Conservation (phyloP, 78 protist species). For the Dictyostelium capitatum region DNA sequence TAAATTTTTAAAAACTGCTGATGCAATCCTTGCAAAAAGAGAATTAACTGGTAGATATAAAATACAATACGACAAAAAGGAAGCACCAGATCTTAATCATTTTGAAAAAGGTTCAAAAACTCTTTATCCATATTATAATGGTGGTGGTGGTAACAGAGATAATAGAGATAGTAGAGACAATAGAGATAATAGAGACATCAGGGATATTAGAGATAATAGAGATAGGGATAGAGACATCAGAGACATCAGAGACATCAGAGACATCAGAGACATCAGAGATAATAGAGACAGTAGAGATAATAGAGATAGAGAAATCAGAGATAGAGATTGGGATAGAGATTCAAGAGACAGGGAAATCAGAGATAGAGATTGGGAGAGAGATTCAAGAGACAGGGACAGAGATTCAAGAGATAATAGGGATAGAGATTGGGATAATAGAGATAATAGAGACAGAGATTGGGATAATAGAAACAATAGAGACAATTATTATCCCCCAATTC, state of each 20-base stretch:
- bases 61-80: conserved; percentile 34
- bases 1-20: not conserved
- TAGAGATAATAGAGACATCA: too few relatives aligned
- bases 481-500: not conserved
- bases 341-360: not conserved
- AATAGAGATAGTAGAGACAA: not conserved
- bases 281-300: too few relatives aligned
- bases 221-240: too few relatives aligned
- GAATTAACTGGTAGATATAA: conserved; percentile 10
- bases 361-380: too few relatives aligned
- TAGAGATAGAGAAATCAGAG: not conserved
- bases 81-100: not conserved
- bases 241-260: too few relatives aligned
- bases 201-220: too few relatives aligned
- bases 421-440: not conserved
- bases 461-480: not conserved
- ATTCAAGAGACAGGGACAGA: not conserved
- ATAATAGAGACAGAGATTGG: not conserved
- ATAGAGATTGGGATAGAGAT: too few relatives aligned
- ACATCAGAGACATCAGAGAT: too few relatives aligned
- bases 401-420: not conserved
- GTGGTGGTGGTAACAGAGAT: not conserved
- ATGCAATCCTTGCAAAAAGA: conserved; percentile 11
- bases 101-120: not conserved
- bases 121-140: not conserved